Conservation (phyloP, 1,139 yeast genomes). For the Wickerhamomyces sp. region DNA sequence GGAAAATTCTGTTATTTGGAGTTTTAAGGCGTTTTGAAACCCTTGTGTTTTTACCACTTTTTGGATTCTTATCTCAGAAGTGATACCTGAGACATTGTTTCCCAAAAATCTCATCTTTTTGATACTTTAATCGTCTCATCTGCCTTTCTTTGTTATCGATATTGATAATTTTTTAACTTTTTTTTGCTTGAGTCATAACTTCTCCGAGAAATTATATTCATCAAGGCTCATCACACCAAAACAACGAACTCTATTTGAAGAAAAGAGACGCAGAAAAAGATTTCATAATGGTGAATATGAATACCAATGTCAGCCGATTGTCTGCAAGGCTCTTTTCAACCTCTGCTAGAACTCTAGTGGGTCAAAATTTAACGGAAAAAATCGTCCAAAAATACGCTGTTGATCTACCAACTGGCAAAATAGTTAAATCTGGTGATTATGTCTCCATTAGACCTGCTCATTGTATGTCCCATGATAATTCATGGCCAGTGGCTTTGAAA, state of each 20-base stretch:
- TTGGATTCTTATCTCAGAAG: no score
- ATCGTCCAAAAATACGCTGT: slow-evolving; percentile 92
- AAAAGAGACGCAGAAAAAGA: no score
- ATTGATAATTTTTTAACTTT: no score
- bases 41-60: no score
- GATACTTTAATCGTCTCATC: no score
- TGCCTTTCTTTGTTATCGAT: no score
- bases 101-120: no score
- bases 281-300: neutral
- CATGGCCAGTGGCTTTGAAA: slow-evolving; percentile 98
- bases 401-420: slow-evolving; percentile 64
- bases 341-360: slow-evolving; percentile 14
- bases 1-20: neutral
- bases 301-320: slow-evolving; percentile 2
- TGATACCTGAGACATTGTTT: no score
- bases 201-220: neutral
- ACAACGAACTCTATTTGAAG: no score
- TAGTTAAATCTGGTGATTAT: slow-evolving; percentile 85
- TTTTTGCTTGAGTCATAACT: neutral
- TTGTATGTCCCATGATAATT: slow-evolving; percentile 98
- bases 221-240: no score
- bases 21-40: neutral
- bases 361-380: slow-evolving; percentile 88
- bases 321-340: slow-evolving; percentile 17
- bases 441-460: slow-evolving; percentile 94